Conservation (phyloP, 2,329 filamentous ascomycete species). For the Penicillium sp. region DNA sequence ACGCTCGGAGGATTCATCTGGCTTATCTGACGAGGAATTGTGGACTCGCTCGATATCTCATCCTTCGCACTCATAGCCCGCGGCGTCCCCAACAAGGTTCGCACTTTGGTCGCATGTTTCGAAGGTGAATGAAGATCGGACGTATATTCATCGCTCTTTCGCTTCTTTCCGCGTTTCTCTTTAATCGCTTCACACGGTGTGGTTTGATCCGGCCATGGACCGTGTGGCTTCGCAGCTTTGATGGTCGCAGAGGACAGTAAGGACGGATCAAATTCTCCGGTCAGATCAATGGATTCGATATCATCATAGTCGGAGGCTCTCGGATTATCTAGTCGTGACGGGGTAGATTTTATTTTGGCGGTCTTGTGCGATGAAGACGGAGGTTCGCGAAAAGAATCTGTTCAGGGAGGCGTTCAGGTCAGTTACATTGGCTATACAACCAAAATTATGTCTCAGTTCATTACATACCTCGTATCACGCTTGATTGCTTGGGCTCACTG, state of each 20-base stretch:
- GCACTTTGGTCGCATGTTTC: constrained; percentile 28
- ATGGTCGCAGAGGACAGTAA: constrained; percentile 42
- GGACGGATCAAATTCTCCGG: constrained; percentile 38
- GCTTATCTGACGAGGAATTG: constrained; percentile 8
- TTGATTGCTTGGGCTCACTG: constrained; percentile 10
- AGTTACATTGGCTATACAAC: background rate
- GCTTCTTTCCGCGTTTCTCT: constrained; percentile 48
- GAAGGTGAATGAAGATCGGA: constrained; percentile 39
- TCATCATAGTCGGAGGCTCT: constrained; percentile 29
- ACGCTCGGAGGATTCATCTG: constrained; percentile 8
- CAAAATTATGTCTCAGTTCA: background rate
- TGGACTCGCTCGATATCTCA: background rate
- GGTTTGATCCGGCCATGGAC: constrained; percentile 48
- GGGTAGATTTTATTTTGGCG: constrained; percentile 21
- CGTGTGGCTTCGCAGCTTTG: constrained; percentile 44
- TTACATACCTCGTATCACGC: constrained; percentile 29
- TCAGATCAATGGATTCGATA: constrained; percentile 51
- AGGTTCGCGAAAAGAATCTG: constrained; percentile 20
- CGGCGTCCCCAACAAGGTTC: constrained; percentile 22
- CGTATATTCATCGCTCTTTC: constrained; percentile 52
- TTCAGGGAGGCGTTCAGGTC: background rate
- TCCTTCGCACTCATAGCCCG: constrained; percentile 2
- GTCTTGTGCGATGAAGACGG: constrained; percentile 17
- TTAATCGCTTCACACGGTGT: constrained; percentile 40
- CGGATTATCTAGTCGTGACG: constrained; percentile 20